Base-by-base conservation (phyloP, 2,329 filamentous ascomycete genomes). In the Microcyclospora pomicola region DNA sequence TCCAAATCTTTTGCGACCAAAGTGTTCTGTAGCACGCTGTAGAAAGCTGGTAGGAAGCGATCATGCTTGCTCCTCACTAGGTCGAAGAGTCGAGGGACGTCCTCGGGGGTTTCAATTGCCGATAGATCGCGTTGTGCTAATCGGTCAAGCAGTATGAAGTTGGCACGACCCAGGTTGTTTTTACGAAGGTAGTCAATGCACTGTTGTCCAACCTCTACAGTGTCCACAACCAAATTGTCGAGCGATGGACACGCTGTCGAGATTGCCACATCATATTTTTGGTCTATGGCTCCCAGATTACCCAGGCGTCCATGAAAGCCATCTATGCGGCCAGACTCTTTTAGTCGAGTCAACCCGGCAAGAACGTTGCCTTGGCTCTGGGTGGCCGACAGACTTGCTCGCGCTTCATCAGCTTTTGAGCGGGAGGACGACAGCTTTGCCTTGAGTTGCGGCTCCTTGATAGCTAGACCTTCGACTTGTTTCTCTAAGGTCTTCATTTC, bases 181-280 rank as follows among this genome's bases (percentile, higher is more conserved):
- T 96, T 98, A 39, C 91, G 78, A 10, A 98, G 71, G 54, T 98
- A 91, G 55, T 96, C 91, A 46, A 98, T 96, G 60, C 92, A 98
- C 58, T 96, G 87, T 60, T 98, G 91, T 46, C 87, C 91, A 41
- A 86, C 83, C 52, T 96, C 91, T 11, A 96, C 88, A 1, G 84
- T 87, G 52, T 96, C 91, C 0, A 93, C 93, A 9, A 98, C 88
- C 61, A 98, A 87, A 55, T 96, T 94, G 60, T 98, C 85, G 9
- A 98, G 73, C 2, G 82, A 73, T 33, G 83, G 79, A 49, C 91
- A 96, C 9, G 91, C 92, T 0, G 91, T 98, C 0, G 92, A 98
- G 43, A 98, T 94, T n/a, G 91, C 91, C 32, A 98, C 77, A 53
- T 98, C 91, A 59, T 93, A 98, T 61, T 83, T 84, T 56, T 83